Conservation (phyloP, 768 basidiomycete species). For the Mycena vitilis region DNA sequence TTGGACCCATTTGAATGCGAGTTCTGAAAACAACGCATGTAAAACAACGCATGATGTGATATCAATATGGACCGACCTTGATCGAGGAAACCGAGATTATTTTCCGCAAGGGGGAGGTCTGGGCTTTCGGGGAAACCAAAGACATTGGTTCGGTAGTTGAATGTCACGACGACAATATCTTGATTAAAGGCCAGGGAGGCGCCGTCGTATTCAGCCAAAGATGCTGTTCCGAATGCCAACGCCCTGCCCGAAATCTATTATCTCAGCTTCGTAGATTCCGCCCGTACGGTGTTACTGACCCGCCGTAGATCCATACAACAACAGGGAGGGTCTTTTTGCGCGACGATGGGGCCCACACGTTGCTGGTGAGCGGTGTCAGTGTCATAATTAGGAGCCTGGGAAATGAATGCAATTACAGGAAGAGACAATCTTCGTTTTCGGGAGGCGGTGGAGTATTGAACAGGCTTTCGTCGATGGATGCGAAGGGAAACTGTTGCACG, state of each 20-base stretch:
- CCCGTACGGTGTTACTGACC: neutral
- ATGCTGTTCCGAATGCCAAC: conserved; percentile 28
- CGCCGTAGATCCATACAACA: conserved; percentile 30
- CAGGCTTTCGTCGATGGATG: conserved; percentile 11
- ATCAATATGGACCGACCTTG: neutral
- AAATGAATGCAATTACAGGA: conserved; percentile 11
- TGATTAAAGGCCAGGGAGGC: conserved; percentile 26
- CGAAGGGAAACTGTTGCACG: conserved; percentile 26
- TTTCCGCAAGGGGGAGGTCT: conserved; percentile 26
- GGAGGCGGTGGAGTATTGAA: conserved; percentile 24
- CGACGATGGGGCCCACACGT: conserved; percentile 26
- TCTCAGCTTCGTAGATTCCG: neutral
- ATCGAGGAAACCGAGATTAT: neutral
- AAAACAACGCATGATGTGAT: neutral
- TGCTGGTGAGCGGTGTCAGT: neutral
- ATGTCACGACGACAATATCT: conserved; percentile 18
- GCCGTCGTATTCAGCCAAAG: conserved; percentile 25
- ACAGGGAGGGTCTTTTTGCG: neutral
- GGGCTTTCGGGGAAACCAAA: conserved; percentile 30
- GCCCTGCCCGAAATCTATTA: neutral
- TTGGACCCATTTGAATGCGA: conserved; percentile 52
- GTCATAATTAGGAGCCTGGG: neutral
- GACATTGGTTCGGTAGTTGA: conserved; percentile 34
- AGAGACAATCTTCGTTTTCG: conserved; percentile 32
- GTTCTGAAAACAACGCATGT: conserved; percentile 5